Evolutionary conservation across 768 basidiomycete genomes (phyloP).

Genomic region (Butyriboletus loyo): DNA sequence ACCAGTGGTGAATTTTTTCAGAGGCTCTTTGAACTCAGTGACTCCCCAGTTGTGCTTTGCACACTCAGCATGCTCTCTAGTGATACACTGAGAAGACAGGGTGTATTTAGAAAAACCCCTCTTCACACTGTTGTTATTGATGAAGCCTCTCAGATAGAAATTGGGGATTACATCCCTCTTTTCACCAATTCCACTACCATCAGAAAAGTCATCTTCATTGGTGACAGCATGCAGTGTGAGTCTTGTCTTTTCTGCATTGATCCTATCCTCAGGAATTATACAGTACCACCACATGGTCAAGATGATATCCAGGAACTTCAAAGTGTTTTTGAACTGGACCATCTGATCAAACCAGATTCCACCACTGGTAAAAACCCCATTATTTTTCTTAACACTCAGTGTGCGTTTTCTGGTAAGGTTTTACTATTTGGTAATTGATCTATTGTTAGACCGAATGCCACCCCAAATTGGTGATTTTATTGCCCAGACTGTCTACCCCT

Average conservation of each 20-base stretch:
- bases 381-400: slow-evolving; percentile 70
- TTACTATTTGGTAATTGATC: slow-evolving; percentile 1
- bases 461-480: slow-evolving; percentile 74
- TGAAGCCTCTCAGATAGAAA: slow-evolving; percentile 67
- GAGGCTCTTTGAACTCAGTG: slow-evolving; percentile 33
- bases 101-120: slow-evolving; percentile 31
- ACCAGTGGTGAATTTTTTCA: slow-evolving; percentile 38
- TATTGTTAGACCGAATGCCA: slow-evolving; percentile 72
- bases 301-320: slow-evolving; percentile 62
- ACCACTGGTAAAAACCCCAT: slow-evolving; percentile 28
- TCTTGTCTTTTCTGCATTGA: slow-evolving; percentile 24
- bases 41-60: slow-evolving; percentile 62
- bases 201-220: slow-evolving; percentile 59
- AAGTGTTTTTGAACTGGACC: slow-evolving; percentile 75
- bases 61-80: slow-evolving; percentile 75
- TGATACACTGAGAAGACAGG: slow-evolving; percentile 5
- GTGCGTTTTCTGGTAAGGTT: slow-evolving; percentile 38
- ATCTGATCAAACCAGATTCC: slow-evolving; percentile 40
- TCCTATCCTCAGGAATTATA: slow-evolving; percentile 24
- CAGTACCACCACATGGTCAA: slow-evolving; percentile 81
- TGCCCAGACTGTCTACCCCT: slow-evolving; percentile 62
- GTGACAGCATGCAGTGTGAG: slow-evolving; percentile 65
- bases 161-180: slow-evolving; percentile 49
- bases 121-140: slow-evolving; percentile 54
- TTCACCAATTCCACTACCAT: slow-evolving; percentile 35